Percentiles rank a stretch among this genome's conserved stretches.
Evolutionary conservation across 352 stramenopile species (phyloP).

Genomic region (Phytopythium oedochilum): DNA sequence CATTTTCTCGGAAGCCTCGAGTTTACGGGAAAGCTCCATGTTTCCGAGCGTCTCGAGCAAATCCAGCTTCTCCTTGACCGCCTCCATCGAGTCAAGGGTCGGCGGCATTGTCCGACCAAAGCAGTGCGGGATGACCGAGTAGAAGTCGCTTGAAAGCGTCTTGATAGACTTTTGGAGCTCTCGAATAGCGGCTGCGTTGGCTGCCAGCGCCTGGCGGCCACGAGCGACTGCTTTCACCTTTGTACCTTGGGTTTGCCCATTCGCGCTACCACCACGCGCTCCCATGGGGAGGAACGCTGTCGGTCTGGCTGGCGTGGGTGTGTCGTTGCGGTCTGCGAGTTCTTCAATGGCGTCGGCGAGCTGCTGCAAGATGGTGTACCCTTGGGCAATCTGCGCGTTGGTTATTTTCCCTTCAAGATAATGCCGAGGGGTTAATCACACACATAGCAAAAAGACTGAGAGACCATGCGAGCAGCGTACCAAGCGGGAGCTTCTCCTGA

Average conservation of each 20-base stretch:
- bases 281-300: slow-evolving; percentile 5
- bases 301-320: too few species aligned
- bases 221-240: slow-evolving; percentile 10
- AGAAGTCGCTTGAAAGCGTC: slow-evolving; percentile 56
- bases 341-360: slow-evolving; percentile 37
- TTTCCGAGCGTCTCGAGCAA: slow-evolving; percentile 57
- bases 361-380: slow-evolving; percentile 47
- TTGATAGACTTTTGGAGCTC: slow-evolving; percentile 37
- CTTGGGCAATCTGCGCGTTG: slow-evolving; percentile 56
- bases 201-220: slow-evolving; percentile 11
- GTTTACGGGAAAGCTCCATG: slow-evolving; percentile 48
- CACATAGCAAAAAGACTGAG: too few species aligned
- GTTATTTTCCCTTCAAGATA: slow-evolving; percentile 29
- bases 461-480: too few species aligned
- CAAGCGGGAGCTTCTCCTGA: too few species aligned
- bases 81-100: slow-evolving; percentile 41
- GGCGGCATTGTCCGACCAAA: slow-evolving; percentile 53
- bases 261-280: slow-evolving; percentile 1
- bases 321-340: slow-evolving; percentile 24
- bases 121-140: slow-evolving; percentile 65
- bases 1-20: slow-evolving; percentile 29
- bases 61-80: slow-evolving; percentile 56
- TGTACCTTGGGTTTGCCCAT: too few species aligned
- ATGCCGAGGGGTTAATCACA: too few species aligned
- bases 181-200: slow-evolving; percentile 6